These are phyloP conservation scores for Aspergillus fischeri DNA, from an alignment of 2,329 filamentous ascomycete species.

Conservation along the genomic window DNA sequence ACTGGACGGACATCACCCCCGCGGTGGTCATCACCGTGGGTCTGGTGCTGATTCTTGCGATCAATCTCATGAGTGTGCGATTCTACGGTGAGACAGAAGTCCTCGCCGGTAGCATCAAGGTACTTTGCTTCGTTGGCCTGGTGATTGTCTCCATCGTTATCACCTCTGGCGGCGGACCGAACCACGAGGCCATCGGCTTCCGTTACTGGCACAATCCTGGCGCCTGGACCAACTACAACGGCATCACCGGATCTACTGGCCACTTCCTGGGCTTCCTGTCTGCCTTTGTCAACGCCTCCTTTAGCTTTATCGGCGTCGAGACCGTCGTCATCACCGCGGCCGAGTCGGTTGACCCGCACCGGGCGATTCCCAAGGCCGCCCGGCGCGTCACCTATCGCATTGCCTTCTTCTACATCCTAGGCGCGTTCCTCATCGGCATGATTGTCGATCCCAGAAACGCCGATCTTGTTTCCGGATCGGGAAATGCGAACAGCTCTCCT, in stretches of 20 bases:
- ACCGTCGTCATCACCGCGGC: slow-evolving; percentile 39
- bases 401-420: slow-evolving; percentile 35
- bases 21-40: slow-evolving; percentile 63
- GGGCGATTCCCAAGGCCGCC: slow-evolving; percentile 39
- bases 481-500: slow-evolving; percentile 31
- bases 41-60: slow-evolving; percentile 25
- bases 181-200: slow-evolving; percentile 30
- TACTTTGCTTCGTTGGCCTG: slow-evolving; percentile 28
- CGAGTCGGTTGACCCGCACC: slow-evolving; percentile 37
- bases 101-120: slow-evolving; percentile 27
- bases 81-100: slow-evolving; percentile 34
- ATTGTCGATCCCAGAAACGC: slow-evolving; percentile 23
- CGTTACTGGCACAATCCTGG: slow-evolving; percentile 34
- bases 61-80: slow-evolving; percentile 30
- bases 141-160: slow-evolving; percentile 31
- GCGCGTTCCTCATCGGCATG: slow-evolving; percentile 26
- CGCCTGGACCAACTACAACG: slow-evolving; percentile 29
- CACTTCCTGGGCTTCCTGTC: slow-evolving; percentile 36
- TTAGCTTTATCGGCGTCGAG: slow-evolving; percentile 41
- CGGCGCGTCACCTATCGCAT: slow-evolving; percentile 40
- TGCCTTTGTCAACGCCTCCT: slow-evolving; percentile 38
- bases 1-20: slow-evolving; percentile 65
- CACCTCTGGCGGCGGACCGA: slow-evolving; percentile 29
- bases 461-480: slow-evolving; percentile 20
- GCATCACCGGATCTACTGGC: slow-evolving; percentile 29